Base-by-base conservation (phyloP, 179 eudicot genomes). In the Camellia oleifera region DNA sequence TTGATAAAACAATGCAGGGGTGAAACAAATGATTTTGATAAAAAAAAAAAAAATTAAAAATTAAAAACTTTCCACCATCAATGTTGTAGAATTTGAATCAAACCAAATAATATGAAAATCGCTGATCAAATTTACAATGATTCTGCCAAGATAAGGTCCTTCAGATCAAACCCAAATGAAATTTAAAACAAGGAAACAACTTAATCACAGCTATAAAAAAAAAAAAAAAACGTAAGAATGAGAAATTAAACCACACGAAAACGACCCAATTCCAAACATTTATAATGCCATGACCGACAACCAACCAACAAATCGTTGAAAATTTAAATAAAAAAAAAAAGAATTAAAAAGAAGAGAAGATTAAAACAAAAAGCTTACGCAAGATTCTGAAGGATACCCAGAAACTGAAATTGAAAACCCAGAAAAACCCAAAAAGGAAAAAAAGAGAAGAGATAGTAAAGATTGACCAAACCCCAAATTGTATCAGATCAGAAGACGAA, bases 381-480 rank as follows among this genome's bases (percentile, higher is more conserved):
- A 58, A 50, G 9, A 61, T 52, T 46, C 12, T 52, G 70, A 68
- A 74, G 7, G 69, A 14, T 48, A 60, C 81, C 85, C 83, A 63
- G 32, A 74, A 78, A 11, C 4, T 5, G 15, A 60, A 65, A 67
- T 58, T 56, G 54, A 68, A 76, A 54, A 40, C 69, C 82, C 63
- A 65, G 8, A 53, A 61, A 70, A 71, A 44, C 23, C 61, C 32
- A 9, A 74, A 60, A 77, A 23, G 44, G 45, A 68, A n/a, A 46
- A 9, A 9, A 11, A 10, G 32, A 40, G 32, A 6, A 69, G 48
- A 58, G 11, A 42, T 6, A 9, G 82, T 52, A 80, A 72, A 52
- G 70, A 46, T 83, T 77, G 84, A 80, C 82, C 67, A 48, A 74
- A 12, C 72, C 66, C 72, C 63, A 26, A 18, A 75, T 74, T 68